These are phyloP conservation scores for Pseudogymnoascus sp. DNA, from an alignment of 2,329 filamentous ascomycete genomes.

Conservation along the genomic window DNA sequence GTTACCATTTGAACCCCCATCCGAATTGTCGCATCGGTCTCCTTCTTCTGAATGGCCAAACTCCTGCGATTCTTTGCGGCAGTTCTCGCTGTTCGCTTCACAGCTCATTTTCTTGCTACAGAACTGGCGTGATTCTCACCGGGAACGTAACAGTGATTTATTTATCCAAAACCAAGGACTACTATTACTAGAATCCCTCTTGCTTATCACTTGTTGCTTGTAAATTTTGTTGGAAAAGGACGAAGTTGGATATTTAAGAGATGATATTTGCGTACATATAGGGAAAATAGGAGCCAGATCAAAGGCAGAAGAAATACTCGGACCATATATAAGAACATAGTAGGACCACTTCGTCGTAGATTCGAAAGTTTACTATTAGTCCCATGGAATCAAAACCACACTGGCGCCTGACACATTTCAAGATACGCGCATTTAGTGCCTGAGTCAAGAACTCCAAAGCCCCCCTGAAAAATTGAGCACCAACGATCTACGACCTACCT, in stretches of 20 bases:
- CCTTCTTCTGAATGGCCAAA: not conserved
- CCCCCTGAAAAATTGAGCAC: not conserved
- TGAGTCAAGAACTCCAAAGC: not conserved
- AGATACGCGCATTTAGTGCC: not conserved
- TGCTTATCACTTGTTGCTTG: not conserved
- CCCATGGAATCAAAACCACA: conserved; percentile 1
- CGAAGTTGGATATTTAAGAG: not conserved
- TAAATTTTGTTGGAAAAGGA: not conserved
- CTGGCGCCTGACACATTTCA: not conserved
- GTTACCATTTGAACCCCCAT: not conserved
- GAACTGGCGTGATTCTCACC: not conserved
- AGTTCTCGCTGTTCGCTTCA: not conserved
- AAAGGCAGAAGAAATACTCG: not conserved
- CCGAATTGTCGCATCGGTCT: not conserved
- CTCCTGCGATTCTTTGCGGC: not conserved
- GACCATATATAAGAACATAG: not conserved
- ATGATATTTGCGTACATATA: not conserved
- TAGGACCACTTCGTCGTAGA: not conserved
- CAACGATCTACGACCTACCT: not conserved
- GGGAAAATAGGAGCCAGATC: not conserved
- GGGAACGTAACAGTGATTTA: too few species aligned
- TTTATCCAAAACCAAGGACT: not conserved
- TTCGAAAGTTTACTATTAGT: not conserved
- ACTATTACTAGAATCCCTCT: not conserved
- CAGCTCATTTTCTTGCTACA: not conserved